Conservation (phyloP, 2,329 filamentous ascomycete genomes). For the Fusarium sp. region DNA sequence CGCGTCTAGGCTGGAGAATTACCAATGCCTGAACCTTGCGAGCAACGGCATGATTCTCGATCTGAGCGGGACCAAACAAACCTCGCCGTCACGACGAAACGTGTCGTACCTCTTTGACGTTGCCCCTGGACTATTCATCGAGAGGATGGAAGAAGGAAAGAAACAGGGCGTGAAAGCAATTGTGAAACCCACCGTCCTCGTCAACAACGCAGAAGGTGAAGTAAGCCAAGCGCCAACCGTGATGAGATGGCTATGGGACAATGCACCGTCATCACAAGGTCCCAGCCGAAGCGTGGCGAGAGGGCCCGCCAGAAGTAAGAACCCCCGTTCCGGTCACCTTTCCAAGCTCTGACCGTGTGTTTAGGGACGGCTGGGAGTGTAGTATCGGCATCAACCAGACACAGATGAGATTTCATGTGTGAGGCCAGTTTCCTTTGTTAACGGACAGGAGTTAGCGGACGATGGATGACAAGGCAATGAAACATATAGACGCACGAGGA, state of each 20-base stretch:
- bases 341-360: conserved; percentile 46
- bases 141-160: conserved; percentile 49
- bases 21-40: conserved; percentile 52
- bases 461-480: background rate
- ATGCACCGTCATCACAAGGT: conserved; percentile 32
- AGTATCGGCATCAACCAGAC: conserved; percentile 31
- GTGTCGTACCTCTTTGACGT: conserved; percentile 53
- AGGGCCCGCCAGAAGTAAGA: conserved; percentile 46
- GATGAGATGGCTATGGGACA: conserved; percentile 51
- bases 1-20: conserved; percentile 51
- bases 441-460: conserved; percentile 14
- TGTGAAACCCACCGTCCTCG: conserved; percentile 49
- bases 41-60: conserved; percentile 47
- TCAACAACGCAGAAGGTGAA: conserved; percentile 45
- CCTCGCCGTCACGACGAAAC: conserved; percentile 45
- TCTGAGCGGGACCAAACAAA: conserved; percentile 45
- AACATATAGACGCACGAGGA: conserved; percentile 22
- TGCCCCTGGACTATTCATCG: conserved; percentile 53
- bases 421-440: background rate
- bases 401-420: conserved; percentile 27
- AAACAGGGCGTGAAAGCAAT: conserved; percentile 49
- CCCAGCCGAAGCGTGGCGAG: conserved; percentile 34
- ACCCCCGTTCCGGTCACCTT: conserved; percentile 13
- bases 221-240: conserved; percentile 48
- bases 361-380: conserved; percentile 38